phyloP scores from a whole-genome alignment of 148 eudicot genomes.

The Diospyros lotus region DNA sequence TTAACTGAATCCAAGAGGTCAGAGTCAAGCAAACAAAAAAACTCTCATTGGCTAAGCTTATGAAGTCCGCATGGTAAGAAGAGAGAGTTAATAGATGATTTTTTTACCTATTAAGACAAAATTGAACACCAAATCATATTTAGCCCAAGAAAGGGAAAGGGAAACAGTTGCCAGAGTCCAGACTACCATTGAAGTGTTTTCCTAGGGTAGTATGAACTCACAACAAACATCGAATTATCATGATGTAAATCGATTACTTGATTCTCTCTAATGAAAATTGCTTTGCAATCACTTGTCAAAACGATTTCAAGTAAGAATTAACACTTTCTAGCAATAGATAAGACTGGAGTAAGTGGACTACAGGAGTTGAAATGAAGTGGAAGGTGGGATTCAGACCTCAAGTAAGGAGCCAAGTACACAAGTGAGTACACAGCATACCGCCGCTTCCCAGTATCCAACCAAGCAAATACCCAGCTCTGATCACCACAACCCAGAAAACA shows the following conservation, averaged over 20 bases:
- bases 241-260: neutral
- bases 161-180: neutral
- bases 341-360: neutral
- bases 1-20: neutral
- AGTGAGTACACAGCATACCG: constrained; percentile 87
- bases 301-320: neutral
- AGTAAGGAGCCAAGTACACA: constrained; percentile 88
- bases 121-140: neutral
- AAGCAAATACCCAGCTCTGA: constrained; percentile 95
- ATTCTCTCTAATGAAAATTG: neutral
- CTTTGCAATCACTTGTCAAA: neutral
- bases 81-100: neutral
- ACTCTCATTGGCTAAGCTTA: neutral
- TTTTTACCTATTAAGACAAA: neutral
- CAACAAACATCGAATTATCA: neutral
- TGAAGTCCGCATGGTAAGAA: neutral
- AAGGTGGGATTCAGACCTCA: constrained; percentile 41
- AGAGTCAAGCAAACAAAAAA: neutral
- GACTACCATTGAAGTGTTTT: neutral
- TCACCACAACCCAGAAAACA: neutral
- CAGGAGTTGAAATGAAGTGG: neutral
- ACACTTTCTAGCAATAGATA: neutral
- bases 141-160: neutral
- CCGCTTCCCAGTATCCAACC: constrained; percentile 67
- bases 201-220: too few relatives aligned